Base-by-base conservation (phyloP, 1,139 yeast genomes). In the Diutina siamensis region DNA sequence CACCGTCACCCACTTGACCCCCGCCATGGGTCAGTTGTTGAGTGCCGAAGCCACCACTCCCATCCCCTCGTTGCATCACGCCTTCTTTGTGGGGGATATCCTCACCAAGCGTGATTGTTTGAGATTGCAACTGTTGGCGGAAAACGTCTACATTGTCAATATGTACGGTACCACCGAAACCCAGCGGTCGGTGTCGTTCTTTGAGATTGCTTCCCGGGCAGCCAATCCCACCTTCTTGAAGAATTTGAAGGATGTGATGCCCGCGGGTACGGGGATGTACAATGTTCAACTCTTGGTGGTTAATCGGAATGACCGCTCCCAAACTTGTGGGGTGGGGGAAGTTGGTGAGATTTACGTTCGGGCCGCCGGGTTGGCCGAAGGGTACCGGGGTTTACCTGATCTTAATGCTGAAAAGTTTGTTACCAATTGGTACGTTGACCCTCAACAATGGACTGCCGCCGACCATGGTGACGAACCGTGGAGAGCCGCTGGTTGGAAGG, bases 101-200 rank as follows among this genome's bases (percentile, higher is more conserved):
- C 71, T 94, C 52, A 94, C 99, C 52, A 92, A 92, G 67, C 82
- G 98, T 65, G 98, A 94, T 64, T 92, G 98, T 64, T 68, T 86
- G 55, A 78, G 97, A 59, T 72, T 94, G 55, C 98, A 94, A 63
- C 78, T 92, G 2, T 72, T 94, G 56, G 98, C 97, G 8, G 80
- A 82, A 58, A 89, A 92, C 58, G 95, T 87, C 46, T 71, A 67
- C 59, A 89, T 94, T 60, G 95, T 94, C 52, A 94, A 94, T 65
- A 94, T 94, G 99, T 94, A 94, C 62, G 99, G 99, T 58, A 94
- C 98, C 36, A 94, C 99, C 10, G 99, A 94, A 66, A 94, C 98
- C 15, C 99, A 94, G 68, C 78, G 98, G 61, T 88, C 98, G 2
- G 99, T 94, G 18, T 88, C 97, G 0, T 94, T 77, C 65, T 94